Conservation (phyloP, 1,139 yeast genomes). For the Pichia sp. region DNA sequence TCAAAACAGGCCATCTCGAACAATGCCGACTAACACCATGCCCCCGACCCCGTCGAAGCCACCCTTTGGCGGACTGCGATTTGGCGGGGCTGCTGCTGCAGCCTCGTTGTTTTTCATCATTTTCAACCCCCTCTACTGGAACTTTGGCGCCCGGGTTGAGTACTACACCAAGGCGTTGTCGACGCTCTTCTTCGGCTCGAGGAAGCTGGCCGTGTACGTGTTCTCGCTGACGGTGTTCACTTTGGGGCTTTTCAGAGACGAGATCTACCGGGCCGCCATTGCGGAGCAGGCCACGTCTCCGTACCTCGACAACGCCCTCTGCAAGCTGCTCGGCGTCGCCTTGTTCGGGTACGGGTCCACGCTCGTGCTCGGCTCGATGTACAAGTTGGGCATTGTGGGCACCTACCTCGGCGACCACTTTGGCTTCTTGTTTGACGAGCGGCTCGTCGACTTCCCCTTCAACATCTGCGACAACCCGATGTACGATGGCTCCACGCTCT, state of each 20-base stretch:
- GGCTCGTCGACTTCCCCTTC: constrained; percentile 94
- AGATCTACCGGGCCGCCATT: constrained; percentile 67
- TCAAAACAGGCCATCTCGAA: no score
- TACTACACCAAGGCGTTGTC: constrained; percentile 73
- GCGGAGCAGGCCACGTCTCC: constrained; percentile 49
- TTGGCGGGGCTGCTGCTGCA: constrained; percentile 4
- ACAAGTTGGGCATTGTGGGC: constrained; percentile 91
- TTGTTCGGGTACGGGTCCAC: constrained; percentile 68
- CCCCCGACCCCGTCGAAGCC: background rate
- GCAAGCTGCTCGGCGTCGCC: constrained; percentile 42
- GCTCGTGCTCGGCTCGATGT: constrained; percentile 82
- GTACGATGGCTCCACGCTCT: constrained; percentile 89
- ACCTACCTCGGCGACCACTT: constrained; percentile 96
- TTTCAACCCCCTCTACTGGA: constrained; percentile 96
- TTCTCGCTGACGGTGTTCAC: constrained; percentile 80
- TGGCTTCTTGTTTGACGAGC: constrained; percentile 86
- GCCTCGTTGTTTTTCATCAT: constrained; percentile 55
- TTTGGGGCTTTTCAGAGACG: constrained; percentile 79
- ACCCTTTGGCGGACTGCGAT: no score
- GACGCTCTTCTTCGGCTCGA: constrained; percentile 63
- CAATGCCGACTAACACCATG: background rate
- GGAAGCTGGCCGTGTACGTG: constrained; percentile 74
- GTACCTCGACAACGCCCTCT: constrained; percentile 36
- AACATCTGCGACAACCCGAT: constrained; percentile 88
- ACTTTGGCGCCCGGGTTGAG: constrained; percentile 82